Base-by-base conservation (phyloP, 148 eudicot species). In the Polygonum aviculare region DNA sequence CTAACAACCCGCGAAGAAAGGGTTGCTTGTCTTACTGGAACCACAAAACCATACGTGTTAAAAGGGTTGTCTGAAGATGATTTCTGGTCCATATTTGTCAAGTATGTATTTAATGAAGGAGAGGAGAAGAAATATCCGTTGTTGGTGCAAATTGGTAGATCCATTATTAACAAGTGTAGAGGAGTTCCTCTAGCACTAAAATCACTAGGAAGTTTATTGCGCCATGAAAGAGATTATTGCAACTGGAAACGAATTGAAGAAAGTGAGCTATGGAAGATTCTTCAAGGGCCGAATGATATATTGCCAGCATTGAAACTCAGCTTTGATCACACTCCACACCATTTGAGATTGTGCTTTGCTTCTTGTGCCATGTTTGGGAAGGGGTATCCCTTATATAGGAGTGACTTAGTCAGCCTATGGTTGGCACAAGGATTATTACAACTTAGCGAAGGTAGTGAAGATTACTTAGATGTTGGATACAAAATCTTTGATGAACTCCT, bases 151-250 rank as follows among this genome's bases (percentile, higher is more conserved):
- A 74, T 79, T 21, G 82, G 82, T 2, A 47, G 49, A 73, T 47
- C 54, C 6, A 82, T 76, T 12, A 63, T 79, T 45, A 41, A 41
- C 15, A 77, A 31, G 41, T 79, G 80, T 41, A 38, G 33, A 2
- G 19, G 62, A 41, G 60, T 79, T 74, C 85, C 85, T 15, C 73
- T 79, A 41, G 82, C 85, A 7, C 26, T 77, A 7, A 74, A 31
- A 50, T 79, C 80, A 1, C 45, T 77, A 5, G 82, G 80, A 55
- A 79, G 76, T 39, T 22, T 35, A n/a, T 75, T 83, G 36, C 4
- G 75, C 22, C 63, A 51, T 49, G 57, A 69, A 47, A 77, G 76
- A 47, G 70, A 60, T 1, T 21, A 8, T 7, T 8, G 55, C 38
- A 63, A 33, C 21, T 82, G 84, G 84, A 2, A 1, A 6, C 38